Percentiles rank a stretch among this genome's conserved stretches.
Evolutionary conservation across 129 eudicot species (phyloP).

Genomic region (Artemisia tridentata): DNA sequence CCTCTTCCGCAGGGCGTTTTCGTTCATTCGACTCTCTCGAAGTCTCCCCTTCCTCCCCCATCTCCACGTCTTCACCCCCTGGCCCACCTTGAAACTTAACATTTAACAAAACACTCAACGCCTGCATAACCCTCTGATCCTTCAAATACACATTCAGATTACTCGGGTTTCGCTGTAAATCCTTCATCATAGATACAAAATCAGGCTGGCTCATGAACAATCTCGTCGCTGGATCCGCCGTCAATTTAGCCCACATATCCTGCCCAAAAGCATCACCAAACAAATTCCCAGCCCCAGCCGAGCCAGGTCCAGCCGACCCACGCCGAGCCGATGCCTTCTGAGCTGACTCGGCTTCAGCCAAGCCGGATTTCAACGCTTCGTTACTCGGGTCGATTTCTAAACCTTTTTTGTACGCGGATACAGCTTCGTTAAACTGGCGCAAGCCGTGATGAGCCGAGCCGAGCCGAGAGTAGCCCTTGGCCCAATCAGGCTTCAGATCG

Average conservation of each 20-base stretch:
- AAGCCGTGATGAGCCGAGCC: slow-evolving; percentile 86
- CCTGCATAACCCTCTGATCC: slow-evolving; percentile 98
- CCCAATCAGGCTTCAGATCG: slow-evolving; percentile 86
- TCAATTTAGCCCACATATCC: slow-evolving; percentile 91
- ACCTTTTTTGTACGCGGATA: slow-evolving; percentile 71
- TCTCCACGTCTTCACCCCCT: slow-evolving; percentile 45
- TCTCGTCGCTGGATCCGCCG: slow-evolving; percentile 72
- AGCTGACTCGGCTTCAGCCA: slow-evolving; percentile 3
- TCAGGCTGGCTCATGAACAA: slow-evolving; percentile 73
- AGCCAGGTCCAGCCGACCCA: background rate
- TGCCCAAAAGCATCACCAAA: slow-evolving; percentile 94
- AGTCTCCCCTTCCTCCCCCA: slow-evolving; percentile 48
- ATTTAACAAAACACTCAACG: slow-evolving; percentile 77
- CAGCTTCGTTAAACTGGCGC: slow-evolving; percentile 47
- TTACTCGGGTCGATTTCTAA: slow-evolving; percentile 78
- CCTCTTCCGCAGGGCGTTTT: slow-evolving; percentile 50
- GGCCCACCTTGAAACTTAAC: slow-evolving; percentile 44
- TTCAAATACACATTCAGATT: slow-evolving; percentile 79
- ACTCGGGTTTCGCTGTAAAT: slow-evolving; percentile 69
- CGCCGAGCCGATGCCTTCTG: background rate
- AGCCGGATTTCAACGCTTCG: slow-evolving; percentile 72
- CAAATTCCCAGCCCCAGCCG: slow-evolving; percentile 32
- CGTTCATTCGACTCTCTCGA: slow-evolving; percentile 31
- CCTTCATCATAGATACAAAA: slow-evolving; percentile 83
- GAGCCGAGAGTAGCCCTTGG: slow-evolving; percentile 83